Evolutionary conservation across 1,139 yeast genomes (phyloP).

Genomic region (Suhomyces bribrorum): DNA sequence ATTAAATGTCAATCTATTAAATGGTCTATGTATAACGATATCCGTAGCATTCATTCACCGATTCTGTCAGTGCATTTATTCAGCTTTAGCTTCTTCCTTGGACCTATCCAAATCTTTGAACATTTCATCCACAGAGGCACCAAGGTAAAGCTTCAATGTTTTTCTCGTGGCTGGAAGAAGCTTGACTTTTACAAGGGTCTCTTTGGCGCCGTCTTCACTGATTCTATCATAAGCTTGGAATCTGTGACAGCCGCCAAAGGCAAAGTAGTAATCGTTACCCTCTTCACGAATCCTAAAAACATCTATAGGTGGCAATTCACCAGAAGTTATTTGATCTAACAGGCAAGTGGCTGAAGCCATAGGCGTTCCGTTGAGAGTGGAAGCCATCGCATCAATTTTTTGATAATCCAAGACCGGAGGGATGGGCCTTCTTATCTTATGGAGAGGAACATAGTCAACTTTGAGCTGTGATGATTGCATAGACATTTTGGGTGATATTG

Average conservation of each 20-base stretch:
- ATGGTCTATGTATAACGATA: no score
- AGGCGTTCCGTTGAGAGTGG: conserved; percentile 67
- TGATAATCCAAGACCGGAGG: conserved; percentile 75
- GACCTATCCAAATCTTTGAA: conserved; percentile 29
- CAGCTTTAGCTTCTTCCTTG: not conserved
- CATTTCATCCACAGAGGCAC: conserved; percentile 62
- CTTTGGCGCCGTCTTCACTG: conserved; percentile 22
- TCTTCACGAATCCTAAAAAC: conserved; percentile 64
- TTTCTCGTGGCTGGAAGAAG: conserved; percentile 67
- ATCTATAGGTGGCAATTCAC: conserved; percentile 77
- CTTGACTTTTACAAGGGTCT: conserved; percentile 60
- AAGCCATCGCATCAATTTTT: conserved; percentile 78
- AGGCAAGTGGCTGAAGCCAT: conserved; percentile 64
- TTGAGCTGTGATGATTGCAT: conserved; percentile 41
- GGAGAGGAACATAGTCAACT: conserved; percentile 60
- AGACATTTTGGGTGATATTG: conserved; percentile 28
- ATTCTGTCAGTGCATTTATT: no score
- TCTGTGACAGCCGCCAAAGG: conserved; percentile 84
- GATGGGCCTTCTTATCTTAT: conserved; percentile 72
- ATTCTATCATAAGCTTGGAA: conserved; percentile 72
- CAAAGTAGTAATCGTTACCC: conserved; percentile 67
- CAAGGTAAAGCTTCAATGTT: conserved; percentile 62
- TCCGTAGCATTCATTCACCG: no score
- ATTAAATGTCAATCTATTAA: no score
- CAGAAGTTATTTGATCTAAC: conserved; percentile 54